phyloP scores from a whole-genome alignment of 306 rosid species.

The Glycine soja region DNA sequence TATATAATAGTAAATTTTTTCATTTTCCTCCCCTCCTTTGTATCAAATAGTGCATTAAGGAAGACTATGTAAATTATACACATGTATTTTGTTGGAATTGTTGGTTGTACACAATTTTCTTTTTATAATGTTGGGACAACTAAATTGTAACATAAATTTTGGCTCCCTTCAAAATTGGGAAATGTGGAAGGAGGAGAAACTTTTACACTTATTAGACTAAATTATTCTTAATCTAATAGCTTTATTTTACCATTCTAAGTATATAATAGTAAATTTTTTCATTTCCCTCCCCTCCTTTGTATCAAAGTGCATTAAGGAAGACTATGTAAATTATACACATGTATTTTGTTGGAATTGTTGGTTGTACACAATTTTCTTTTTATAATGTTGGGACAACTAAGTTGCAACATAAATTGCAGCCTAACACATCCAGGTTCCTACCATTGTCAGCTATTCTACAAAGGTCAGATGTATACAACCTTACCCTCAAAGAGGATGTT shows the following conservation, averaged over 20 bases:
- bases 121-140: background rate
- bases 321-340: too few relatives aligned
- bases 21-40: background rate
- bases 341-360: too few relatives aligned
- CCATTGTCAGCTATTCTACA: conserved; percentile 6
- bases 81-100: background rate
- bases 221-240: too few relatives aligned
- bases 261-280: too few relatives aligned
- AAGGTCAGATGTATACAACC: conserved; percentile 10
- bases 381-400: too few relatives aligned
- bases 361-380: too few relatives aligned
- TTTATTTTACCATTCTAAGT: too few relatives aligned
- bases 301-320: too few relatives aligned
- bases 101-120: conserved; percentile 1
- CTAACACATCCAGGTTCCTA: background rate
- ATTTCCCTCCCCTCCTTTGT: too few relatives aligned
- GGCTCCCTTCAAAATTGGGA: too few relatives aligned
- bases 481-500: conserved; percentile 28
- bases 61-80: conserved; percentile 21
- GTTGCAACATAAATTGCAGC: background rate
- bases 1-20: background rate
- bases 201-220: too few relatives aligned
- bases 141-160: background rate
- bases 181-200: too few relatives aligned
- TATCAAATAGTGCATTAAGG: background rate